Percentiles rank a stretch among this genome's conserved stretches.
phyloP scores from a whole-genome alignment of 1,139 yeast species.

The Geotrichum aggregatum region DNA sequence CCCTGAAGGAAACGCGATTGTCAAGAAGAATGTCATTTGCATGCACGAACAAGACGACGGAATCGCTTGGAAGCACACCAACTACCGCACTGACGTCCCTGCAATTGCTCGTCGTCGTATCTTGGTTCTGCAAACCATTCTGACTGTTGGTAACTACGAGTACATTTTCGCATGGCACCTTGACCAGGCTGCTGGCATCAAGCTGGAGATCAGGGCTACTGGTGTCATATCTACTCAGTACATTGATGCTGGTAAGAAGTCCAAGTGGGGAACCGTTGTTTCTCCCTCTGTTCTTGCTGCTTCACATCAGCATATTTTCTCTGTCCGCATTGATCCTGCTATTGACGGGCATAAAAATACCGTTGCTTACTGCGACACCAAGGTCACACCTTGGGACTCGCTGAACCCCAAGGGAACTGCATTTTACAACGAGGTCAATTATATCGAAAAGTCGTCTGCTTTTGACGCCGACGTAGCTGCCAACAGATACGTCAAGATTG shows the following conservation, averaged over 20 bases:
- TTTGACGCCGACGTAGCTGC: conserved; percentile 74
- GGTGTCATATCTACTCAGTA: conserved; percentile 72
- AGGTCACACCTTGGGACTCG: conserved; percentile 56
- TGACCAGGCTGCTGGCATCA: conserved; percentile 78
- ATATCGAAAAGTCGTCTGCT: conserved; percentile 66
- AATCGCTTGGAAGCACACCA: conserved; percentile 75
- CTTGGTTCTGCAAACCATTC: conserved; percentile 77
- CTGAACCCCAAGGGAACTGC: conserved; percentile 74
- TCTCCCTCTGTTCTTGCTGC: conserved; percentile 87
- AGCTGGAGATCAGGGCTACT: conserved; percentile 81
- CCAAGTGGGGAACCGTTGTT: conserved; percentile 80
- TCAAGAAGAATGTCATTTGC: conserved; percentile 72
- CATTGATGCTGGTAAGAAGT: conserved; percentile 67
- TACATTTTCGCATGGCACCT: conserved; percentile 73
- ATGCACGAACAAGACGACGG: conserved; percentile 90
- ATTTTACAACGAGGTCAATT: conserved; percentile 59
- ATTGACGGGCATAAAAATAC: conserved; percentile 72
- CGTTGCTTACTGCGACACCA: conserved; percentile 70
- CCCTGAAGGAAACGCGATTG: conserved; percentile 60
- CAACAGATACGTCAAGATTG: conserved; percentile 70
- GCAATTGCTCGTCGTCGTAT: conserved; percentile 83
- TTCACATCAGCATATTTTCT: conserved; percentile 81
- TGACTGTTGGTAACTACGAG: conserved; percentile 89
- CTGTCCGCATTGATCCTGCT: conserved; percentile 84
- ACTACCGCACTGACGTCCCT: conserved; percentile 70